These are phyloP conservation scores for Jatropha multifida DNA, from an alignment of 441 rosid species.

Conservation along the genomic window DNA sequence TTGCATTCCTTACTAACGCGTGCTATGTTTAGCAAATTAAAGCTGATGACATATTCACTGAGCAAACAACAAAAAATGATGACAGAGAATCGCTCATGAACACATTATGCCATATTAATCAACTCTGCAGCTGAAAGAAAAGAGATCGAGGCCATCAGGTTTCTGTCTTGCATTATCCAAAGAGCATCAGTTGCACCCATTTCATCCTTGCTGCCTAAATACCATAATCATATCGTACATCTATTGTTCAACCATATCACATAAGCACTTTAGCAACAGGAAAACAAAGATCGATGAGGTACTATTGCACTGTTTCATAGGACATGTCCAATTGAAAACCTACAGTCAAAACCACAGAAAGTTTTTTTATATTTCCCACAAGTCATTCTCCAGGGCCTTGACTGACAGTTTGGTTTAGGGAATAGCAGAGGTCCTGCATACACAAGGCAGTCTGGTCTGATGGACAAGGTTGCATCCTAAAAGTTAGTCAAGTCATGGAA, in stretches of 20 bases:
- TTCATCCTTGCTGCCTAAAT: neutral
- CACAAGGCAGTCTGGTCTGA: no score
- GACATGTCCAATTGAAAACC: neutral
- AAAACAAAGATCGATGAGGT: neutral
- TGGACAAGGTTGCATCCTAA: no score
- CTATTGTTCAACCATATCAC: neutral
- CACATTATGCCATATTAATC: neutral
- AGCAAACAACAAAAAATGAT: neutral
- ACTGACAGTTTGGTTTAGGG: no score
- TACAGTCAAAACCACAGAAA: no score
- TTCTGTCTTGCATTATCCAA: neutral
- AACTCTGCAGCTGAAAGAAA: neutral
- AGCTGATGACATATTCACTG: neutral
- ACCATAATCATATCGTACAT: neutral
- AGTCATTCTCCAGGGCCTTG: no score
- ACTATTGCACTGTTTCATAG: neutral
- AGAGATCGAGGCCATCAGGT: neutral
- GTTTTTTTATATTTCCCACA: no score
- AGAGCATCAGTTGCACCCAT: neutral
- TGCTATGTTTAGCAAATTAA: neutral
- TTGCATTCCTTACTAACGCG: neutral
- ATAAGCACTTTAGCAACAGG: constrained; percentile 1
- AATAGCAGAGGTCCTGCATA: no score
- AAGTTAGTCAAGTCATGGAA: no score
- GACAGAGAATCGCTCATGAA: neutral